A percentile compares a stretch with the other conserved stretches of the same genome.
Conservation (phyloP, 1,139 yeast species). For the Yamadazyma trypodendri region DNA sequence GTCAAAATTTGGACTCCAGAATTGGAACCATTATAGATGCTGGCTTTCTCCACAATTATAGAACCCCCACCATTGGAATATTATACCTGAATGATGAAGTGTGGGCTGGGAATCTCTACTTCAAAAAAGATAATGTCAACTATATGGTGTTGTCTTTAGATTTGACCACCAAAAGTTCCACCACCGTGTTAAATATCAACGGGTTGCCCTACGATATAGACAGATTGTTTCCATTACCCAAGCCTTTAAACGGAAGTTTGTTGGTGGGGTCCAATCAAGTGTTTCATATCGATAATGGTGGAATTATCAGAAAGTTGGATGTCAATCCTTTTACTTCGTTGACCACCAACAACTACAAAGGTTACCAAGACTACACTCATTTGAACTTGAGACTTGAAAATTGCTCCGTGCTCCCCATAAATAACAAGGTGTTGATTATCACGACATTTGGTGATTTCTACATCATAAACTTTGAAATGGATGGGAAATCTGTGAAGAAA, state of each 20-base stretch:
- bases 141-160: conserved; percentile 69
- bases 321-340: conserved; percentile 57
- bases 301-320: conserved; percentile 65
- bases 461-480: conserved; percentile 51
- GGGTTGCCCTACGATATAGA: conserved; percentile 76
- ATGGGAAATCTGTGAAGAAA: conserved; percentile 45
- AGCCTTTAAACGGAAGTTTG: conserved; percentile 71
- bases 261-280: conserved; percentile 76
- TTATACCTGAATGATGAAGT: conserved; percentile 61
- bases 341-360: conserved; percentile 49
- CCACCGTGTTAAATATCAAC: conserved; percentile 62
- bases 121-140: conserved; percentile 60
- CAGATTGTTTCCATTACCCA: conserved; percentile 58
- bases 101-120: conserved; percentile 74
- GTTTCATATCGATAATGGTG: conserved; percentile 80
- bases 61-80: conserved; percentile 79
- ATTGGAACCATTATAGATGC: conserved; percentile 64
- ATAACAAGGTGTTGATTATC: conserved; percentile 53
- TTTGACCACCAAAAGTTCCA: conserved; percentile 57
- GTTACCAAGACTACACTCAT: conserved; percentile 50
- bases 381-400: conserved; percentile 61
- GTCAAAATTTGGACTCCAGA: conserved; percentile 54
- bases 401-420: conserved; percentile 47
- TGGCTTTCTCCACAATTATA: conserved; percentile 66
- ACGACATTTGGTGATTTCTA: conserved; percentile 52